Percentiles rank a stretch among this genome's conserved stretches.
phyloP scores from a whole-genome alignment of 2,329 filamentous ascomycete species.

The Helicocarpus griseus region DNA sequence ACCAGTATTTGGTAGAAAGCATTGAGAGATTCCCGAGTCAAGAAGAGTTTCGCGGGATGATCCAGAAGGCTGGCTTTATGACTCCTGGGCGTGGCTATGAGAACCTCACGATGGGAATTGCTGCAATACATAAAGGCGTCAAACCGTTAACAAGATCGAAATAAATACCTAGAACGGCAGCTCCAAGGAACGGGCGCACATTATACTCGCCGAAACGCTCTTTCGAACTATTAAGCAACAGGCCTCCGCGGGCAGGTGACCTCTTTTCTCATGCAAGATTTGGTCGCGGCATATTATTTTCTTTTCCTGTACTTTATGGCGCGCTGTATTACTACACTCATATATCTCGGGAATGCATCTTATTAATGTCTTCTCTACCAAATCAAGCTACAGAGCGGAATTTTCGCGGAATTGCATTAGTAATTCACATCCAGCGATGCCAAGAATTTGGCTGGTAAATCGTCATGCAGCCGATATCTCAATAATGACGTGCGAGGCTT shows the following conservation, averaged over 20 bases:
- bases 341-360: neutral
- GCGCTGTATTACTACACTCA: neutral
- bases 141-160: conserved; percentile 48
- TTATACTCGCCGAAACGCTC: neutral
- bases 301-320: neutral
- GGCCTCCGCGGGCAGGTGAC: no score
- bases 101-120: conserved; percentile 83
- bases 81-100: conserved; percentile 78
- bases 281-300: neutral
- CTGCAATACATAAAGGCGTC: conserved; percentile 92
- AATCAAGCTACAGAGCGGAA: neutral
- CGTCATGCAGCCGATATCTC: neutral
- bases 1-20: conserved; percentile 97
- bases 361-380: neutral
- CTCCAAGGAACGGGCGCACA: neutral
- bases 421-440: neutral
- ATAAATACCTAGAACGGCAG: neutral
- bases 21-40: conserved; percentile 90
- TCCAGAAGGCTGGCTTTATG: conserved; percentile 62
- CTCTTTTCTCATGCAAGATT: neutral
- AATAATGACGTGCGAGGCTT: neutral
- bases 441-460: no score
- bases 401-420: neutral
- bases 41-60: conserved; percentile 60
- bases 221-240: neutral